phyloP scores from a whole-genome alignment of 2,329 filamentous ascomycete species.

The Apiospora rasikravindrae region DNA sequence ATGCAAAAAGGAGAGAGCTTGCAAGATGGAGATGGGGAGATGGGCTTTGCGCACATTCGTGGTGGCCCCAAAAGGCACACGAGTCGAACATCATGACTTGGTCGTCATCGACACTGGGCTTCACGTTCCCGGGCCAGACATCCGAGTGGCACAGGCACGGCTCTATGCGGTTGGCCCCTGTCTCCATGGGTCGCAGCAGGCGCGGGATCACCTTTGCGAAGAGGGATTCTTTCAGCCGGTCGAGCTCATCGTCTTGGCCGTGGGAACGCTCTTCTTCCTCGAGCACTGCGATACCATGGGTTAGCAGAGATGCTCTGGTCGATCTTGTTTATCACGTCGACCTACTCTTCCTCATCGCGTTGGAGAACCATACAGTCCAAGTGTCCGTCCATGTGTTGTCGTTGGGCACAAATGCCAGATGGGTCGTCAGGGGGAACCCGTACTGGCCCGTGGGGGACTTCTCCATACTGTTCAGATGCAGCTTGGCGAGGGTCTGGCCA shows the following conservation, averaged over 20 bases:
- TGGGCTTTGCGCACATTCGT: not conserved
- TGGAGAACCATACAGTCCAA: not conserved
- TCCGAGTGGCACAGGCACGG: not conserved
- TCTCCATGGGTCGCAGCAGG: not conserved
- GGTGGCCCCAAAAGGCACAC: slow-evolving; percentile 1
- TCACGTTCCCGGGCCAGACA: not conserved
- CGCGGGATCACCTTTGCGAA: not conserved
- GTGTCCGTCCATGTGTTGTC: not conserved
- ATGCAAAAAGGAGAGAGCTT: not conserved
- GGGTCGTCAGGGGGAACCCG: not conserved
- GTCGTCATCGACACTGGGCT: not conserved
- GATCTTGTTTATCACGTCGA: not conserved
- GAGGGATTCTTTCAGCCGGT: not conserved
- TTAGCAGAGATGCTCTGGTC: too few species aligned
- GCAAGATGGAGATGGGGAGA: not conserved
- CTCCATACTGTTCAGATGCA: not conserved
- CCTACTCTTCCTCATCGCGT: not conserved
- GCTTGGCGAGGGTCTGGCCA: not conserved
- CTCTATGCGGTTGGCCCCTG: not conserved
- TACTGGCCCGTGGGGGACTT: not conserved
- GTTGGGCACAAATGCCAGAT: not conserved
- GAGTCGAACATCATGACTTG: not conserved
- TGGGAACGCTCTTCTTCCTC: slow-evolving; percentile 24
- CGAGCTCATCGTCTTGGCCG: slow-evolving; percentile 25
- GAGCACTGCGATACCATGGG: not conserved